Percentiles rank a stretch among this genome's conserved stretches.
Evolutionary conservation across 169 alveolate species (phyloP).

Genomic region (Plasmodium inui): DNA sequence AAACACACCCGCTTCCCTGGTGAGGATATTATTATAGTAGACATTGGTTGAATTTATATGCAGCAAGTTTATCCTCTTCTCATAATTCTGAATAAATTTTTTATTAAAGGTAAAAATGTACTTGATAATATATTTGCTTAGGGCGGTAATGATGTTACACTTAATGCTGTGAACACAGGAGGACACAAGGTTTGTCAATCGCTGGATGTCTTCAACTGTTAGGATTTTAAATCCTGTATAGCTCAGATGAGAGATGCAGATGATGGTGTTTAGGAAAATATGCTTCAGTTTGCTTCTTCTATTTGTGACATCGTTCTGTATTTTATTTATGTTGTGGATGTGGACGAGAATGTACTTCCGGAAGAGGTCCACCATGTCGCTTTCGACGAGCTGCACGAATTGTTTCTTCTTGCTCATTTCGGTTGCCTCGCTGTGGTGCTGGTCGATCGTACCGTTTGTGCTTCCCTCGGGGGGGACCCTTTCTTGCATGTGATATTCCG

Average conservation of each 20-base stretch:
- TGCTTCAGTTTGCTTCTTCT: conserved; percentile 68
- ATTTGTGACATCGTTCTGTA: conserved; percentile 42
- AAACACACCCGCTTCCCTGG: not conserved
- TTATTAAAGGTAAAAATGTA: conserved; percentile 71
- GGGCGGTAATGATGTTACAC: conserved; percentile 61
- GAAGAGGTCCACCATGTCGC: conserved; percentile 51
- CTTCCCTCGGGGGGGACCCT: not conserved
- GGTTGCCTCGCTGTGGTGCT: not conserved
- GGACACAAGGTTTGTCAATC: conserved; percentile 32
- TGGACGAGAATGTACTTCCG: conserved; percentile 52
- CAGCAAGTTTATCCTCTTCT: conserved; percentile 61
- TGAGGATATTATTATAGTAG: conserved; percentile 50
- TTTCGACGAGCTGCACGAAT: conserved; percentile 51
- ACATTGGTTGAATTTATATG: conserved; percentile 73
- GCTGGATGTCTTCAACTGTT: conserved; percentile 42
- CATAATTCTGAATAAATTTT: conserved; percentile 66
- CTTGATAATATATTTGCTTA: conserved; percentile 65
- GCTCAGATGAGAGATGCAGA: conserved; percentile 69
- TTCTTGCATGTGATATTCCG: not conserved
- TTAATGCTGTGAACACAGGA: conserved; percentile 69
- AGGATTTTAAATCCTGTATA: conserved; percentile 71
- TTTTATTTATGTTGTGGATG: conserved; percentile 59
- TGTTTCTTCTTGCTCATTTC: not conserved
- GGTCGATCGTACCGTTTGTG: not conserved
- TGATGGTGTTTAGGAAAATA: conserved; percentile 52